phyloP scores from a whole-genome alignment of 176 grass and related monocot genomes.

The Rhynchospora pubera region DNA sequence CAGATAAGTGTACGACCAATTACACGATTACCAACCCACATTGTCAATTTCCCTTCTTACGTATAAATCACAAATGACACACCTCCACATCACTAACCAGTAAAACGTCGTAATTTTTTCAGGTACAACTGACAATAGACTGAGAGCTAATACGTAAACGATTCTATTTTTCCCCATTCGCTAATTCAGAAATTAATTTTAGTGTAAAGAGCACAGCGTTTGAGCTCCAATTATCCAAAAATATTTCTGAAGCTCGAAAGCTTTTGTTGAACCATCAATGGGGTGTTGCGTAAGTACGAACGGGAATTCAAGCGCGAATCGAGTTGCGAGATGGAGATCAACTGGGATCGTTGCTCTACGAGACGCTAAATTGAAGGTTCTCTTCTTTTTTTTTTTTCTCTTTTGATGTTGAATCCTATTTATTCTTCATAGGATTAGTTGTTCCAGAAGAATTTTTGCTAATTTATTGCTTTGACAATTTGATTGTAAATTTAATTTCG shows the following conservation, averaged over 20 bases:
- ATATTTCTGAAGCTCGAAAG: background rate
- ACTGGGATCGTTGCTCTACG: constrained; percentile 78
- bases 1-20: background rate
- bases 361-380: constrained; percentile 74
- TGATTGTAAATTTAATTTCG: constrained; percentile 1
- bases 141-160: background rate
- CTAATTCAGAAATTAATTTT: background rate
- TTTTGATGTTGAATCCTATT: background rate
- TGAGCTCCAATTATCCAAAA: background rate
- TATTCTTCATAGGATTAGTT: background rate
- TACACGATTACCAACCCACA: background rate
- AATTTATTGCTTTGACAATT: background rate
- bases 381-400: background rate
- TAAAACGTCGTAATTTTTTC: background rate
- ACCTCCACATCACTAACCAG: background rate
- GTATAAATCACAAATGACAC: background rate
- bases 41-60: background rate
- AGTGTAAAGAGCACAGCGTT: background rate
- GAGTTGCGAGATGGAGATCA: constrained; percentile 61
- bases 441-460: background rate
- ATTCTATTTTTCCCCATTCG: background rate
- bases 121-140: background rate
- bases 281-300: constrained; percentile 75
- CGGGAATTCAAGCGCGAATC: constrained; percentile 50
- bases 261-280: constrained; percentile 28